A percentile compares a stretch with the other conserved stretches of the same genome.
Evolutionary conservation across 352 stramenopile species (phyloP).

Genomic region (Phytophthora hybrid): DNA sequence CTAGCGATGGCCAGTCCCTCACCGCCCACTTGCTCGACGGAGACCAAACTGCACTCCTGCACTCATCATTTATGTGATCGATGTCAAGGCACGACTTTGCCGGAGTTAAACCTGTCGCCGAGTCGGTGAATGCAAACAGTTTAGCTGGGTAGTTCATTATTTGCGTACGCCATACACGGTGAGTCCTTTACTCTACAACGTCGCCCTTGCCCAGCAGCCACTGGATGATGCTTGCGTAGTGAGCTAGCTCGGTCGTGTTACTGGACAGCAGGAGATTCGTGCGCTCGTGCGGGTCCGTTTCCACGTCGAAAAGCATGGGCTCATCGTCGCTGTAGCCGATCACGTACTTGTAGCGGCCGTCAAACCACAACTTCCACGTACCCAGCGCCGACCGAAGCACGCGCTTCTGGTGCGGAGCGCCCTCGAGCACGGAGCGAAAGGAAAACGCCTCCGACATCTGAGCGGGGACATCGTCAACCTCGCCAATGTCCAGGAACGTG

Average conservation of each 20-base stretch:
- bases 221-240: constrained; percentile 35
- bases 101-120: neutral
- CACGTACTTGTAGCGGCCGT: constrained; percentile 47
- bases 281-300: constrained; percentile 42
- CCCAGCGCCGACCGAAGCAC: constrained; percentile 39
- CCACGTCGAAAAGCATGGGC: constrained; percentile 40
- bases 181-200: constrained; percentile 19
- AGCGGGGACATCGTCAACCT: constrained; percentile 34
- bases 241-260: constrained; percentile 27
- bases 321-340: constrained; percentile 45
- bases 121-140: neutral
- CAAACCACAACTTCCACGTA: constrained; percentile 46
- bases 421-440: constrained; percentile 36
- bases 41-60: neutral
- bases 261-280: constrained; percentile 33
- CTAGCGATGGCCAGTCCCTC: neutral
- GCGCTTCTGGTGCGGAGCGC: constrained; percentile 19
- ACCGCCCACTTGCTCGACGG: constrained; percentile 8
- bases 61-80: neutral
- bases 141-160: no score
- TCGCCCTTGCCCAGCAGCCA: constrained; percentile 44
- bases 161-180: neutral
- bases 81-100: neutral
- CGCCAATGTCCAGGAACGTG: constrained; percentile 43
- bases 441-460: constrained; percentile 45